Conservation (phyloP, 2,329 filamentous ascomycete species). For the Talaromyces sp. region DNA sequence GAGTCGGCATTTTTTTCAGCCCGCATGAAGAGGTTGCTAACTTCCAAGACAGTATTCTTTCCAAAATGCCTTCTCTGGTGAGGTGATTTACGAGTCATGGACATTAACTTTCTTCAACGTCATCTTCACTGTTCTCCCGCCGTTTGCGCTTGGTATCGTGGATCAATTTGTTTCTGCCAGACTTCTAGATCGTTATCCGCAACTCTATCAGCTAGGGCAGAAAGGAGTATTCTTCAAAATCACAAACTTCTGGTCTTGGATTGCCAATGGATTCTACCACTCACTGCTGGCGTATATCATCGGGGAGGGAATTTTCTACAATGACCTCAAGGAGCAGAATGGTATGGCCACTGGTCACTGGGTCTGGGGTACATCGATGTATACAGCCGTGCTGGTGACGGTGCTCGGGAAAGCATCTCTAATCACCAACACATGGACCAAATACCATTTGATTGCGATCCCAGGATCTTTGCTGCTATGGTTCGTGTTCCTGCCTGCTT, state of each 20-base stretch:
- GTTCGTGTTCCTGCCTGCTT: conserved; percentile 83
- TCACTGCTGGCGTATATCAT: conserved; percentile 88
- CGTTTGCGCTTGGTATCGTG: conserved; percentile 89
- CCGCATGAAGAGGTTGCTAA: conserved; percentile 21
- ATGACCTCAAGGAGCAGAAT: conserved; percentile 71
- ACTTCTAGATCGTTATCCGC: conserved; percentile 88
- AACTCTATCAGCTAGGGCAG: conserved; percentile 89
- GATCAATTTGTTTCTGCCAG: conserved; percentile 97
- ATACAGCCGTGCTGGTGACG: conserved; percentile 87
- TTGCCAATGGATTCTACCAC: conserved; percentile 91
- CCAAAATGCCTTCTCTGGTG: conserved; percentile 95
- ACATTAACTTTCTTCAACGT: conserved; percentile 99
- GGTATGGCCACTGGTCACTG: conserved; percentile 86
- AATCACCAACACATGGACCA: conserved; percentile 97
- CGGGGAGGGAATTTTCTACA: conserved; percentile 72
- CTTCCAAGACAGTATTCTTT: conserved; percentile 68
- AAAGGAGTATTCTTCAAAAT: conserved; percentile 89
- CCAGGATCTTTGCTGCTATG: conserved; percentile 88
- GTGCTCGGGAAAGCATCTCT: conserved; percentile 92
- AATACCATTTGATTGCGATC: conserved; percentile 93
- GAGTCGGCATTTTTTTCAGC: conserved; percentile 38
- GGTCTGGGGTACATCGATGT: conserved; percentile 95
- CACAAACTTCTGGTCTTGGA: conserved; percentile 89
- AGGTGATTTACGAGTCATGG: conserved; percentile 99
- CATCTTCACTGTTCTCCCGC: conserved; percentile 90